Evolutionary conservation across 1,284 basidiomycete species (phyloP).

Genomic region (Bondarzewia mesenterica): DNA sequence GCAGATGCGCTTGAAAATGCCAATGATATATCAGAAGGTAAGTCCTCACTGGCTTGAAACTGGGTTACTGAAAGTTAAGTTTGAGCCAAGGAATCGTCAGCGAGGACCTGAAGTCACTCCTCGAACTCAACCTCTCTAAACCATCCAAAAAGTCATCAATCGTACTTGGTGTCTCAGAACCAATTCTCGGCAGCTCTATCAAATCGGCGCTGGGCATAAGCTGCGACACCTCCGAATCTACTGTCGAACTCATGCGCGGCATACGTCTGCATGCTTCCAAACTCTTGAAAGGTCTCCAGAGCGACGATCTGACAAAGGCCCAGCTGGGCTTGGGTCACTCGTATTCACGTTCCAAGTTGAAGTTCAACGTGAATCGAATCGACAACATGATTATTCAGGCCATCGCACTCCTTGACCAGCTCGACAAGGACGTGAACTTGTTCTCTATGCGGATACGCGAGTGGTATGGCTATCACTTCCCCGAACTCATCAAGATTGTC

Average conservation of each 20-base stretch:
- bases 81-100: slow-evolving; percentile 66
- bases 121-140: slow-evolving; percentile 85
- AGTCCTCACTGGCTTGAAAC: slow-evolving; percentile 10
- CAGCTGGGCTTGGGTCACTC: slow-evolving; percentile 97
- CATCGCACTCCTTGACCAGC: slow-evolving; percentile 95
- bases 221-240: slow-evolving; percentile 84
- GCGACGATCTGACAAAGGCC: slow-evolving; percentile 86
- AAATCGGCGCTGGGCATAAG: slow-evolving; percentile 71
- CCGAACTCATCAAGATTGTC: slow-evolving; percentile 91
- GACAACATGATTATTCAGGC: slow-evolving; percentile 99
- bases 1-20: slow-evolving; percentile 95
- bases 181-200: slow-evolving; percentile 75
- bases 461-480: slow-evolving; percentile 99
- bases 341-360: slow-evolving; percentile 96
- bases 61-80: slow-evolving; percentile 6
- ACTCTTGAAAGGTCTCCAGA: slow-evolving; percentile 84
- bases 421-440: slow-evolving; percentile 99
- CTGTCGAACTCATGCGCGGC: slow-evolving; percentile 88
- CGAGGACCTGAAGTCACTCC: slow-evolving; percentile 79
- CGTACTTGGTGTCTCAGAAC: slow-evolving; percentile 80
- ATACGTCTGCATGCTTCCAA: slow-evolving; percentile 90
- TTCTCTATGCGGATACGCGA: slow-evolving; percentile 98
- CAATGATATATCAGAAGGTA: slow-evolving; percentile 96
- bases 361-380: slow-evolving; percentile 99
- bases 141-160: slow-evolving; percentile 77